phyloP scores from a whole-genome alignment of 164 flowering plant genomes.

The Echeveria elegans region DNA sequence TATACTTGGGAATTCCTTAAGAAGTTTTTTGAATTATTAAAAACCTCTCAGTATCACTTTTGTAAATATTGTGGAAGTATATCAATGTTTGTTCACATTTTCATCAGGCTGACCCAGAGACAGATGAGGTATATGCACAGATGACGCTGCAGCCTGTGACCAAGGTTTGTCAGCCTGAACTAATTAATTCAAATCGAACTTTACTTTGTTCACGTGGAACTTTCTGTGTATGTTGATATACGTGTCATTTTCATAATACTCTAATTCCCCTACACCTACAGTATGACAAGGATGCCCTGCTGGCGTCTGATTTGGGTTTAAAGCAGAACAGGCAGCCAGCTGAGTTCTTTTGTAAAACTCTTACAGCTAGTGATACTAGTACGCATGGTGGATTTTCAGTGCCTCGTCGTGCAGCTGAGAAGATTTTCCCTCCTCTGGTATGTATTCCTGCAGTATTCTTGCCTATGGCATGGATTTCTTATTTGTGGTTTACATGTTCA shows the following conservation, averaged over 20 bases:
- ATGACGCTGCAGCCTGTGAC: constrained; percentile 96
- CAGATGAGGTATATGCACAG: constrained; percentile 95
- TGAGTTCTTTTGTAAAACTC: constrained; percentile 94
- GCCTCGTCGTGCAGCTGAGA: constrained; percentile 97
- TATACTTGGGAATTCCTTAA: too few relatives aligned
- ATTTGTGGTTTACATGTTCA: background rate
- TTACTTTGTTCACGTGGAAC: background rate
- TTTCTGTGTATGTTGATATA: background rate
- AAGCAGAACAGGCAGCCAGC: constrained; percentile 81
- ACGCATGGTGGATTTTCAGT: constrained; percentile 99
- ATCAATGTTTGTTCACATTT: constrained; percentile 8
- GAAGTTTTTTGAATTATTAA: too few relatives aligned
- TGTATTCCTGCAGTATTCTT: constrained; percentile 12
- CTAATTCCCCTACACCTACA: constrained; percentile 13
- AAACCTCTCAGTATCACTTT: background rate
- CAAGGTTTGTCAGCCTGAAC: constrained; percentile 50
- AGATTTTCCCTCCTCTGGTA: constrained; percentile 88
- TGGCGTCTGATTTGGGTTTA: constrained; percentile 83
- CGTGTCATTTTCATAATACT: background rate
- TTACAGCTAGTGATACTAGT: constrained; percentile 96
- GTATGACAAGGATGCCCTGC: constrained; percentile 79
- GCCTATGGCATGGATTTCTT: background rate
- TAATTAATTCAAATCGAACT: background rate
- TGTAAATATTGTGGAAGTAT: background rate
- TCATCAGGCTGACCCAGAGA: constrained; percentile 84